phyloP scores from a whole-genome alignment of 305 asterid genomes.

The Fraxinus latifolia region DNA sequence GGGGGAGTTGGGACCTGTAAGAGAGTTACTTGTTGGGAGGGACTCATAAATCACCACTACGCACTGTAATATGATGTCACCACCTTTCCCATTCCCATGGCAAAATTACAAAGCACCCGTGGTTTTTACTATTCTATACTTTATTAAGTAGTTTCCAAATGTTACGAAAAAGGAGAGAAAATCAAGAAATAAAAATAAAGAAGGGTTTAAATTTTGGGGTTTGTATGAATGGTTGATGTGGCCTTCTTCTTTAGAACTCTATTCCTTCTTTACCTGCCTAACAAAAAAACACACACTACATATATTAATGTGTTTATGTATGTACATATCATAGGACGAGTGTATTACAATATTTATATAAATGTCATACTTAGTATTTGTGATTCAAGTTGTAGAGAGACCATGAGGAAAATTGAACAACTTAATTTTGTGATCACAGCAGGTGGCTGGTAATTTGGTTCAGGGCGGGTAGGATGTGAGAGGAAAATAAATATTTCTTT shows the following conservation, averaged over 20 bases:
- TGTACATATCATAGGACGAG: neutral
- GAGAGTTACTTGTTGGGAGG: neutral
- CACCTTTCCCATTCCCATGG: neutral
- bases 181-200: too few relatives aligned
- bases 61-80: neutral
- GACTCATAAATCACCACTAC: neutral
- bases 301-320: neutral
- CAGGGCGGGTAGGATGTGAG: neutral
- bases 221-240: neutral
- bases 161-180: neutral
- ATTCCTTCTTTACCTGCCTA: neutral
- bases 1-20: neutral
- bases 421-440: neutral
- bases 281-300: neutral
- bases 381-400: neutral
- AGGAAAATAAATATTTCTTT: neutral
- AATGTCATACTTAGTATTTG: neutral
- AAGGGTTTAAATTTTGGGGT: neutral
- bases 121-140: neutral
- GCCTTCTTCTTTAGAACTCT: neutral
- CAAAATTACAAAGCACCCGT: neutral
- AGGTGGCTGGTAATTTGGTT: neutral
- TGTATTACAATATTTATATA: neutral
- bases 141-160: neutral
- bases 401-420: neutral